Base-by-base conservation (phyloP, 495 filamentous ascomycete species). In the Penicillium simplicissimum region DNA sequence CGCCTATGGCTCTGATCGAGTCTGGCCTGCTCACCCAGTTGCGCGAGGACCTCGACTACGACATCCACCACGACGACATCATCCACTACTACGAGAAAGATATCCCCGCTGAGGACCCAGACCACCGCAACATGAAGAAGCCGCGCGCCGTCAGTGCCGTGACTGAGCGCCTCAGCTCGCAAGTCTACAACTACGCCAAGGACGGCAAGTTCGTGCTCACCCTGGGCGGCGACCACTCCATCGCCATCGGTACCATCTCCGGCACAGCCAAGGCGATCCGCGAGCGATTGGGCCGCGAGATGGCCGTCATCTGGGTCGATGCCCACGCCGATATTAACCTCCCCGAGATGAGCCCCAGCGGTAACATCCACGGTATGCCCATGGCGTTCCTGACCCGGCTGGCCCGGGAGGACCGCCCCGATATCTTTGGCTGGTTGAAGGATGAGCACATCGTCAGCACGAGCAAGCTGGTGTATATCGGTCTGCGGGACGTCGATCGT, bases 341-440 rank as follows among this genome's bases (percentile, higher is more conserved):
- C 11, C 95, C 95, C 49, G 93, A 97, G 82, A 90, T 88, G 45
- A 92, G 88, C 64, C 88, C 80, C 13, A 95, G 90, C 57, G 95
- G 95, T 1, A 98, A 98, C 72, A 90, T 99, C 64, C 95, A 99
- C 76, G 95, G 95, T 43, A 99, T 99, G 95, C 96, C 95, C 9
- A 91, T 98, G 57, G 87, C 90, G 3, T 99, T 97, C 75, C 73
- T 98, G 64, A 93, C 92, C 0, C 90, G 94, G 17, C 77, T 98
- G 53, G 88, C 93, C 28, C 83, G 78, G 64, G 90, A 92, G 67
- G 85, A 90, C 15, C 68, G 73, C 45, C 78, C 85, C 55, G 88
- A 91, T 59, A 81, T 89, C 55, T 98, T 98, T 73, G 94, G 93
- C 52, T 98, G 96, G 95, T 67, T 98, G 53, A 73, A 87, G 68